Conservation (phyloP, 2,329 filamentous ascomycete species). For the Lasiodiplodia gonubiensis region DNA sequence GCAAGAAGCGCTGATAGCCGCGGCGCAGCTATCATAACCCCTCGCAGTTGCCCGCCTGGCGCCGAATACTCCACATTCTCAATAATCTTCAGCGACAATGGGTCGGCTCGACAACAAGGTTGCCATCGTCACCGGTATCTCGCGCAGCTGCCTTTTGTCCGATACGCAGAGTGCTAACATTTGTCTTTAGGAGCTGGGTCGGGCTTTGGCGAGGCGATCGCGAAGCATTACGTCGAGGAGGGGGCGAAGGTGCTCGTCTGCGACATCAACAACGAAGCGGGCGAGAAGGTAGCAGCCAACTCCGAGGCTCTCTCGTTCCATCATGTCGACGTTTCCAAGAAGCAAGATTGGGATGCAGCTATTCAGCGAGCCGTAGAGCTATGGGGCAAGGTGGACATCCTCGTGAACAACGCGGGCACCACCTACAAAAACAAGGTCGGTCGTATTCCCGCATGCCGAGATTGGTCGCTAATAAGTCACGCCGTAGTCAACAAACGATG, state of each 20-base stretch:
- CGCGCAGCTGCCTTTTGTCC: slow-evolving; percentile 32
- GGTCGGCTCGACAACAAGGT: slow-evolving; percentile 59
- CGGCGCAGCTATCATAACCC: background rate
- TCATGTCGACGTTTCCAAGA: slow-evolving; percentile 60
- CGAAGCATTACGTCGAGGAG: slow-evolving; percentile 63
- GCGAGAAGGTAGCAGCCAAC: slow-evolving; percentile 54
- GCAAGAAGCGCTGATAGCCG: slow-evolving; percentile 23
- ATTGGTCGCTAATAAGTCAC: background rate
- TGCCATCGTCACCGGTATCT: slow-evolving; percentile 60
- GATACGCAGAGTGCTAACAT: slow-evolving; percentile 27
- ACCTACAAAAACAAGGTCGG: slow-evolving; percentile 55
- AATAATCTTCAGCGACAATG: slow-evolving; percentile 33
- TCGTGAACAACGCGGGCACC: slow-evolving; percentile 66
- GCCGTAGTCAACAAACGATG: slow-evolving; percentile 60
- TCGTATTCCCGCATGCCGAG: background rate
- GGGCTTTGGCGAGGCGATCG: slow-evolving; percentile 69
- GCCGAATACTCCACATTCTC: slow-evolving; percentile 25
- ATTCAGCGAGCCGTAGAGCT: slow-evolving; percentile 60
- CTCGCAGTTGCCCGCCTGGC: background rate
- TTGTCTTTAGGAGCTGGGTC: slow-evolving; percentile 60
- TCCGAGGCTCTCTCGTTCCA: slow-evolving; percentile 48
- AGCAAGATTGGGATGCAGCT: slow-evolving; percentile 58
- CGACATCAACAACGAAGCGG: slow-evolving; percentile 63
- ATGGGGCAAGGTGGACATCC: slow-evolving; percentile 63
- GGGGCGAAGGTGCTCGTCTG: slow-evolving; percentile 67